Percentiles rank a stretch among this genome's conserved stretches.
Conservation (phyloP, 2,329 filamentous ascomycete genomes). For the Akanthomyces uredinophilus region DNA sequence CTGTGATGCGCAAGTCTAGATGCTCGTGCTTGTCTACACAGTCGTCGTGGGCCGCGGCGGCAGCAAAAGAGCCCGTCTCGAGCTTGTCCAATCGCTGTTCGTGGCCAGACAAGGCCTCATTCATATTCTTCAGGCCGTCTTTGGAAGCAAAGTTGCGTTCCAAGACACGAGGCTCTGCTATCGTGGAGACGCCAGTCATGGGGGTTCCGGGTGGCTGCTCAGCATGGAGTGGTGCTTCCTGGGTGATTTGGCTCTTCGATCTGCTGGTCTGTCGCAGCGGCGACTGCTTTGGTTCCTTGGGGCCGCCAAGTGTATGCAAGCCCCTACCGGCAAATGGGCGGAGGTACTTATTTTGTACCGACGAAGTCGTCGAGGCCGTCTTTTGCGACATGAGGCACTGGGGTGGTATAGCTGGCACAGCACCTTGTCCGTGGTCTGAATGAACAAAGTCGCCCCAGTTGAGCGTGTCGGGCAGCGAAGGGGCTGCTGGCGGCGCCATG, state of each 20-base stretch:
- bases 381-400: slow-evolving; percentile 49
- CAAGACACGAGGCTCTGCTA: slow-evolving; percentile 24
- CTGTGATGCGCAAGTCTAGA: slow-evolving; percentile 61
- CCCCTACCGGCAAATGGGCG: slow-evolving; percentile 53
- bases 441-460: slow-evolving; percentile 43
- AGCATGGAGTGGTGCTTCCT: slow-evolving; percentile 9
- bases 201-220: slow-evolving; percentile 17
- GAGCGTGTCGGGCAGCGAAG: slow-evolving; percentile 52
- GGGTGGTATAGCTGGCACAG: slow-evolving; percentile 40
- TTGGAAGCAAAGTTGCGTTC: slow-evolving; percentile 23
- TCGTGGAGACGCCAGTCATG: slow-evolving; percentile 22
- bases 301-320: slow-evolving; percentile 44
- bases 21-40: slow-evolving; percentile 63
- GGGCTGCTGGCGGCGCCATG: slow-evolving; percentile 28
- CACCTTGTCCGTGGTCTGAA: slow-evolving; percentile 31
- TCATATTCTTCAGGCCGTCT: slow-evolving; percentile 40
- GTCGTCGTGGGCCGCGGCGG: slow-evolving; percentile 57
- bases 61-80: slow-evolving; percentile 65
- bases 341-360: slow-evolving; percentile 45
- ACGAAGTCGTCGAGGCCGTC: slow-evolving; percentile 48
- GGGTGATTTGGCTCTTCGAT: background rate
- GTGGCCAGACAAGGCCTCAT: slow-evolving; percentile 53
- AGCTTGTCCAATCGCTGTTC: slow-evolving; percentile 62
- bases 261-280: slow-evolving; percentile 2
- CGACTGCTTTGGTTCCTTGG: slow-evolving; percentile 24